Evolutionary conservation across 2,329 filamentous ascomycete genomes (phyloP), one percentile per base, ranked within the genome.

Genomic region (Chaetomium sp.): DNA sequence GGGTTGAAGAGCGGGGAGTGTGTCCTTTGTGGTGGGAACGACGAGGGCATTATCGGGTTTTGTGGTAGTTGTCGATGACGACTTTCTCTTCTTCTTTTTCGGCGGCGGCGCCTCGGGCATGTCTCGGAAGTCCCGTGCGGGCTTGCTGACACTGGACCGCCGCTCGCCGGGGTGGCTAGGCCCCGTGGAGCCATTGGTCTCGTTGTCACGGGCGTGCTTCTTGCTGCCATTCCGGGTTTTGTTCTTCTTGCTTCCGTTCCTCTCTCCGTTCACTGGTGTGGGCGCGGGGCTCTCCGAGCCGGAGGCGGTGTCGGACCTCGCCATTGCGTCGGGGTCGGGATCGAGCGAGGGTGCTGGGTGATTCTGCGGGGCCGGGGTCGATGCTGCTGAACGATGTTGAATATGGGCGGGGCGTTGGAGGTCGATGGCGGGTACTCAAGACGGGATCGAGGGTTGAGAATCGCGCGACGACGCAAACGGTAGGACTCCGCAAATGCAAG

Each of bases 71-170:
- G 59, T 62, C 2, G 61, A 43, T 10, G 37, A 53, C 8, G 45
- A 36, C 58, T 59, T 66, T 61, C 61, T 69, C 61, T 69, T 71
- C 67, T 73, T 73, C 66, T 73, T 73, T 66, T 71, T 73, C 58
- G 66, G 68, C 36, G 62, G 66, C 53, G 67, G 65, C 47, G 66
- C 61, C 3, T 70, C 66, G 2, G 77, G 76, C 62, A 80, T 75
- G 64, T 85, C 81, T 56, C 79, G 73, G 12, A 80, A 79, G 64
- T 85, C 82, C 57, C 81, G 74, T n/a, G 81, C 80, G 4, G 81
- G 79, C 62, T 83, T 83, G 72, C 78, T 80, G 54, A 84, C 65
- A 67, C 80, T 84, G 43, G 75, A 74, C 55, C 77, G 74, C 48
- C 80, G 74, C 67, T 76, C 72, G 27, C 60, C 58, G 43, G 57